A percentile compares a stretch with the other conserved stretches of the same genome.
phyloP scores from a whole-genome alignment of 495 filamentous ascomycete genomes.

The Penicillium lividum region DNA sequence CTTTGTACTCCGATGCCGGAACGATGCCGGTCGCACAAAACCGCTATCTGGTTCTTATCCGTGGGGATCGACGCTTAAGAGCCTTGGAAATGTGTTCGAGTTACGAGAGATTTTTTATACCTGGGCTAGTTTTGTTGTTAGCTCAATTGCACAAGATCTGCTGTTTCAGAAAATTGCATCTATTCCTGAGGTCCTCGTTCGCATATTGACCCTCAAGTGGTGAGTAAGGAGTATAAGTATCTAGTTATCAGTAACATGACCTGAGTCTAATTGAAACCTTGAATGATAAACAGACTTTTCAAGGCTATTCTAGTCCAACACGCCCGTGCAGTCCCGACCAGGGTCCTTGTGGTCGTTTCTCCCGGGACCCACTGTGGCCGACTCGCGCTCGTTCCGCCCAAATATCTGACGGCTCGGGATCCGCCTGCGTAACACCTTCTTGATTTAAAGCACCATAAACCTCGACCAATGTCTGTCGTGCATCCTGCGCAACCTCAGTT shows the following conservation, averaged over 20 bases:
- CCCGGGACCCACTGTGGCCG: conserved; percentile 23
- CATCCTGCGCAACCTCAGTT: conserved; percentile 33
- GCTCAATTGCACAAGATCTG: too few species aligned
- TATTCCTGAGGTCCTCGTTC: too few species aligned
- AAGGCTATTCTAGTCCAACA: conserved; percentile 32
- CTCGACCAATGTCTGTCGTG: conserved; percentile 32
- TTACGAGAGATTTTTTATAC: conserved; percentile 9
- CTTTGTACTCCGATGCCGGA: conserved; percentile 25
- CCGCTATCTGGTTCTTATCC: conserved; percentile 9
- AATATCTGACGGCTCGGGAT: conserved; percentile 29
- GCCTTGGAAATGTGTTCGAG: conserved; percentile 3
- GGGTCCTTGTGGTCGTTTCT: conserved; percentile 35
- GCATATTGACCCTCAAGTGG: too few species aligned
- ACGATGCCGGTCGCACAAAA: conserved; percentile 4
- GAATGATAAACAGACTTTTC: not conserved
- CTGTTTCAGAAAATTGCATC: too few species aligned
- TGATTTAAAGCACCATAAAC: conserved; percentile 41
- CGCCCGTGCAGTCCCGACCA: conserved; percentile 42
- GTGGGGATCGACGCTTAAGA: conserved; percentile 9
- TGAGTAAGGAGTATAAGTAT: too few species aligned
- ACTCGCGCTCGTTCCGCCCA: conserved; percentile 25
- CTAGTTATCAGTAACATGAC: too few species aligned
- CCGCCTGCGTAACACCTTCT: conserved; percentile 26
- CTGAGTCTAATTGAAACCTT: too few species aligned
- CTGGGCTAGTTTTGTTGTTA: not conserved